Base-by-base conservation (phyloP, 805 yeast species). In the Myxozyma vanderwaltii region DNA sequence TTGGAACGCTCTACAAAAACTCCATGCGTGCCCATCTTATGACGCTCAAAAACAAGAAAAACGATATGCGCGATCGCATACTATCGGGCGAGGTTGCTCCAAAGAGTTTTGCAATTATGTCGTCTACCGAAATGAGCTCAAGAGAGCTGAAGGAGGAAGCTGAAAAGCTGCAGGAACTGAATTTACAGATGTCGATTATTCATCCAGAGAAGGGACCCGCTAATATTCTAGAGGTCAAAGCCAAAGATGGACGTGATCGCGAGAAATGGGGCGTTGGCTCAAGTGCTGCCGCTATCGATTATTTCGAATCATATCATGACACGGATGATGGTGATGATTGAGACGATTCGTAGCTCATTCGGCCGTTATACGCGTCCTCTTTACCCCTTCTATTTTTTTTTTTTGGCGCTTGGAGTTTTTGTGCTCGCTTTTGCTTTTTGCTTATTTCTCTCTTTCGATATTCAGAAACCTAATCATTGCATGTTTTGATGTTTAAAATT, bases 221-320 rank as follows among this genome's bases (percentile, higher is more conserved):
- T 38, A 58, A 71, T 17, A 70, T 75, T 2, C 62, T 69, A 5
- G 53, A 69, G 21, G 66, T 66, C 36, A 61, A 70, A 26, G 59
- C 70, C 4, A 74, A 75, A 43, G 79, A 76, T 54, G 79, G 79
- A 40, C 62, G 78, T 2, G 77, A 74, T 33, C 56, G 77, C 8
- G 78, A 72, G 47, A 76, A 76, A 47, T 76, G 79, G 79, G 79
- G 78, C 4, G 76, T 75, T 1, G 69, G 72, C 10, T 60, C 69
- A 7, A 74, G 78, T 6, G 78, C 78, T 2, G 79, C 79, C 4
- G 76, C 77, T 0, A 61, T 74, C 1, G 77, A 74, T 26, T 49
- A 53, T 24, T 60, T 60, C 44, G 55, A 48, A 24, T 49, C 40
- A 17, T 29, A 26, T 39, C 36, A 26, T 13, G 23, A 29, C 10